Evolutionary conservation across 108 stramenopile genomes (phyloP).

Genomic region (Nannochloropsis oceanica): DNA sequence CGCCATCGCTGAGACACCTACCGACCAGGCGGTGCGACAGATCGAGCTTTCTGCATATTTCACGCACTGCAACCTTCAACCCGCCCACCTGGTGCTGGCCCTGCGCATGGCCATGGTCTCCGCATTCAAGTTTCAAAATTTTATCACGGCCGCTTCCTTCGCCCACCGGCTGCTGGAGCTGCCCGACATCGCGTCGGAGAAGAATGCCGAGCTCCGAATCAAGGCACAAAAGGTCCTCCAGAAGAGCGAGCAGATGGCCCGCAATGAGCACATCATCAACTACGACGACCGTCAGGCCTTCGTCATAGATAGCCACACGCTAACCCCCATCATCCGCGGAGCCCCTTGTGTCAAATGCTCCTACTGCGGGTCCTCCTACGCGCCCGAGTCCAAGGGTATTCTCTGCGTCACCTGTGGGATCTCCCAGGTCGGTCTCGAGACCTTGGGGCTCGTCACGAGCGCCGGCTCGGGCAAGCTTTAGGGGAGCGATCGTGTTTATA

Average conservation of each 20-base stretch:
- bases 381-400: slow-evolving; percentile 47
- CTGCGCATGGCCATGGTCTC: slow-evolving; percentile 94
- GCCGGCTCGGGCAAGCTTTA: not conserved
- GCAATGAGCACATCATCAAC: slow-evolving; percentile 84
- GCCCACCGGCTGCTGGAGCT: slow-evolving; percentile 87
- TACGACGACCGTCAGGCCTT: slow-evolving; percentile 91
- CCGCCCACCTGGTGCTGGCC: slow-evolving; percentile 81
- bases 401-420: slow-evolving; percentile 74
- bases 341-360: slow-evolving; percentile 53
- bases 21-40: slow-evolving; percentile 57
- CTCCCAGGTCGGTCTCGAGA: slow-evolving; percentile 71
- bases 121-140: slow-evolving; percentile 96
- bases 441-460: slow-evolving; percentile 78
- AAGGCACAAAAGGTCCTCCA: slow-evolving; percentile 92
- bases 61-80: slow-evolving; percentile 97
- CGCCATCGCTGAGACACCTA: slow-evolving; percentile 48
- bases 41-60: slow-evolving; percentile 97
- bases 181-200: slow-evolving; percentile 79
- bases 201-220: slow-evolving; percentile 70
- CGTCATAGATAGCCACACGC: slow-evolving; percentile 63
- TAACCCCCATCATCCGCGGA: slow-evolving; percentile 77
- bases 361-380: slow-evolving; percentile 68
- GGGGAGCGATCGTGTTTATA: not conserved
- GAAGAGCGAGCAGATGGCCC: slow-evolving; percentile 90
- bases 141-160: slow-evolving; percentile 86